phyloP scores from a whole-genome alignment of 495 filamentous ascomycete species.

The Apiosordaria backusii region DNA sequence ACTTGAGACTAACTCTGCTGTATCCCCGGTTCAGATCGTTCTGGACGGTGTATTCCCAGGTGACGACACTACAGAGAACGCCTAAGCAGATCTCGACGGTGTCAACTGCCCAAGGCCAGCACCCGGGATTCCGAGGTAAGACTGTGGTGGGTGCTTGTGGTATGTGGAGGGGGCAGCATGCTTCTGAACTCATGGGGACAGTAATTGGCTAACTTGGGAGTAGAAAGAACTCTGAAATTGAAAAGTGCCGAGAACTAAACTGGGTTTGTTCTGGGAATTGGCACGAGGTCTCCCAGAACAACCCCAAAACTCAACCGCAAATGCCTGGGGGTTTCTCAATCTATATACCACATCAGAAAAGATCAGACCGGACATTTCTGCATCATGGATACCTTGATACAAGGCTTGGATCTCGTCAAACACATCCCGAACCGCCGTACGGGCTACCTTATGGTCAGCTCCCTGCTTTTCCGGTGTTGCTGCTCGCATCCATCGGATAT shows the following conservation, averaged over 20 bases:
- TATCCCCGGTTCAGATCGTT: slow-evolving; percentile 9
- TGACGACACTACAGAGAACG: slow-evolving; percentile 25
- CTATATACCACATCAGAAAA: neutral
- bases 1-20: slow-evolving; percentile 16
- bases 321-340: neutral
- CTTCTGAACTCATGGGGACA: slow-evolving; percentile 15
- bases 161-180: slow-evolving; percentile 17
- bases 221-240: neutral
- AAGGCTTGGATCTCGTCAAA: neutral
- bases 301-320: neutral
- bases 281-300: neutral
- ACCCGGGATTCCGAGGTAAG: neutral
- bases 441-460: neutral
- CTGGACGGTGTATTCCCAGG: slow-evolving; percentile 24
- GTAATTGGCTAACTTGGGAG: neutral
- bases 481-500: neutral
- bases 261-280: neutral
- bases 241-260: neutral
- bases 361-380: neutral
- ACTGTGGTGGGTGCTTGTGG: neutral
- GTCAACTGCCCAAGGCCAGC: slow-evolving; percentile 14
- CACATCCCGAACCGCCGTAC: neutral
- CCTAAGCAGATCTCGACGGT: slow-evolving; percentile 22
- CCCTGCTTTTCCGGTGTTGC: neutral
- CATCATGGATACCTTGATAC: neutral